Percentiles rank a stretch among this genome's conserved stretches.
These are phyloP conservation scores for Aspergillus carbonarius DNA, from an alignment of 2,329 filamentous ascomycete genomes.

Conservation along the genomic window DNA sequence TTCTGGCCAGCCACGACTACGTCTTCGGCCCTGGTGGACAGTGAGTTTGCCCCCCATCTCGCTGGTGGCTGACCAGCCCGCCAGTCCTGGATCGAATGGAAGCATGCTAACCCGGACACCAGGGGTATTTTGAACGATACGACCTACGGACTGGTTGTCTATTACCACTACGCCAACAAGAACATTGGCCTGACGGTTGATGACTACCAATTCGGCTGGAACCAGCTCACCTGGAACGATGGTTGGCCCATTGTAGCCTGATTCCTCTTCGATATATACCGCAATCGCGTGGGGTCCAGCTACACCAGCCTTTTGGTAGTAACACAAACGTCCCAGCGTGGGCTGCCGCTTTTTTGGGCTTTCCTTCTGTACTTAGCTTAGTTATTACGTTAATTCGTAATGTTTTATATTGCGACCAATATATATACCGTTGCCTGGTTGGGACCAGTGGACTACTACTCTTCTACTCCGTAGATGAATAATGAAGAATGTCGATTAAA, in stretches of 20 bases:
- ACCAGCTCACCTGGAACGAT: slow-evolving; percentile 42
- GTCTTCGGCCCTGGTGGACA: slow-evolving; percentile 68
- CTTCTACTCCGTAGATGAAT: too few species aligned
- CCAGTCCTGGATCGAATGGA: neutral
- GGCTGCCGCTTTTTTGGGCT: too few species aligned
- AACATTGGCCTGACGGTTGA: slow-evolving; percentile 50
- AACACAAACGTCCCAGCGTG: neutral
- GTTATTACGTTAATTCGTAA: neutral
- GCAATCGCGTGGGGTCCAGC: neutral
- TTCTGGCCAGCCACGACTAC: slow-evolving; percentile 59
- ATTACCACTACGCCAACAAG: slow-evolving; percentile 63
- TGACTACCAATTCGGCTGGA: slow-evolving; percentile 51
- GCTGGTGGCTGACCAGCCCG: neutral
- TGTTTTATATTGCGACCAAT: neutral
- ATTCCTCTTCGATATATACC: neutral
- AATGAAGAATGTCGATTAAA: too few species aligned
- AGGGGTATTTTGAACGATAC: slow-evolving; percentile 35
- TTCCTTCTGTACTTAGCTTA: neutral
- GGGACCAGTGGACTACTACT: neutral
- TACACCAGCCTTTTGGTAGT: neutral
- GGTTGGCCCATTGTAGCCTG: slow-evolving; percentile 45
- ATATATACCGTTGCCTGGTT: neutral
- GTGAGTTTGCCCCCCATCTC: slow-evolving; percentile 41
- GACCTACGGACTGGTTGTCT: slow-evolving; percentile 54
- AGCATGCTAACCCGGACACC: neutral